Evolutionary conservation across 805 yeast genomes (phyloP), one percentile per base, ranked within the genome.

Genomic region (Millerozyma miso): DNA sequence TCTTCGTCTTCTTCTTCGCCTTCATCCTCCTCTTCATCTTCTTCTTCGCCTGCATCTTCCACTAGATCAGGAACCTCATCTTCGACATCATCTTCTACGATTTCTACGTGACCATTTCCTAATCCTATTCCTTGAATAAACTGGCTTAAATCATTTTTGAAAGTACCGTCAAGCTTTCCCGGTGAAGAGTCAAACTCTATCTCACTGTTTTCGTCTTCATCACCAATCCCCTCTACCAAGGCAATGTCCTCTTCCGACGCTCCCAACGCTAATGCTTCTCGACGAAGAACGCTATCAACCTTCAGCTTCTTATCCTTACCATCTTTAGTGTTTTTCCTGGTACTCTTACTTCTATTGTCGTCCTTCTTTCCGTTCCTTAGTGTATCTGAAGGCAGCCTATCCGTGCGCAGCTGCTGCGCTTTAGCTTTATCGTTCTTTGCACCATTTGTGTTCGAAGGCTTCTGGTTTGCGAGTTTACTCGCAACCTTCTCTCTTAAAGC

Each of bases 181-280:
- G 65, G 63, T n/a, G 55, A 69, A 20, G 60, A 73, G 23, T 67
- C 79, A 44, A 73, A 73, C 47, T 76, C 81, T 44, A 71, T 73
- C 46, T 77, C 82, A 51, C 80, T 74, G 20, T 66, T 72, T 20
- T 69, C 77, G 29, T 73, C 81, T 18, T 75, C 79, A 10, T 68
- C 64, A 6, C 10, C 10, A 3, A 84, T 52, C 13, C 74, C 85
- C 29, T 74, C 73, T 10, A 90, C 52, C 39, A 89, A 63, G 35
- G 77, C 74, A 37, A 90, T 58, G 60, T 89, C 97, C 17, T 81
- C 90, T 51, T 86, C 93, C 13, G 88, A 75, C 16, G 97, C 98
- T 29, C 97, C 97, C 20, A 90, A 65, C 17, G 81, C 82, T 12
- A 82, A 59, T 2, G 95, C 95, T 65, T 85, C 95, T 46, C 81